These are phyloP conservation scores for Neurospora tetrasperma DNA, from an alignment of 495 filamentous ascomycete genomes.

Conservation along the genomic window DNA sequence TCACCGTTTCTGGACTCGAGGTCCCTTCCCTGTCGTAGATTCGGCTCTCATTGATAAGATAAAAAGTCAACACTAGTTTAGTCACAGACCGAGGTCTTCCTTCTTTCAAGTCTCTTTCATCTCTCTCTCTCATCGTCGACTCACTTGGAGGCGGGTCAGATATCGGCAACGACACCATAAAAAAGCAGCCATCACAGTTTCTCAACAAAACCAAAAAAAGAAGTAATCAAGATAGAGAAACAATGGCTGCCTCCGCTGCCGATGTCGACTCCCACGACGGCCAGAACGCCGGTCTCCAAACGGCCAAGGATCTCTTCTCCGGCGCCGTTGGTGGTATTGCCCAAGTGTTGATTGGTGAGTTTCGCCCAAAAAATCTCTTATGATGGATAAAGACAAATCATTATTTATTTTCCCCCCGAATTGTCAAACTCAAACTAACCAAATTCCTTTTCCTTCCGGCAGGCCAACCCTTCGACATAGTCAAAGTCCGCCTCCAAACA, in stretches of 20 bases:
- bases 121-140: neutral
- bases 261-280: conserved; percentile 26
- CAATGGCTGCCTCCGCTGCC: conserved; percentile 33
- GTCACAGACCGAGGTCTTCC: neutral
- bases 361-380: neutral
- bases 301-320: conserved; percentile 85
- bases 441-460: neutral
- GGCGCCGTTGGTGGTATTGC: conserved; percentile 88
- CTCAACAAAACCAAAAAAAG: neutral
- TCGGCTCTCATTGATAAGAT: neutral
- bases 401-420: neutral
- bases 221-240: neutral
- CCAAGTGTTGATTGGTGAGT: conserved; percentile 87
- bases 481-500: conserved; percentile 96
- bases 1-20: neutral
- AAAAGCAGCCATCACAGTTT: neutral
- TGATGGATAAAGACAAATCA: no score
- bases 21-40: neutral
- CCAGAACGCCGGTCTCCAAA: conserved; percentile 29
- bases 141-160: neutral
- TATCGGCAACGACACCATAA: neutral
- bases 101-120: neutral
- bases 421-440: neutral
- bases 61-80: neutral
- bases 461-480: conserved; percentile 98